phyloP scores from a whole-genome alignment of 169 alveolate species.

The Cryptosporidium bovis region DNA sequence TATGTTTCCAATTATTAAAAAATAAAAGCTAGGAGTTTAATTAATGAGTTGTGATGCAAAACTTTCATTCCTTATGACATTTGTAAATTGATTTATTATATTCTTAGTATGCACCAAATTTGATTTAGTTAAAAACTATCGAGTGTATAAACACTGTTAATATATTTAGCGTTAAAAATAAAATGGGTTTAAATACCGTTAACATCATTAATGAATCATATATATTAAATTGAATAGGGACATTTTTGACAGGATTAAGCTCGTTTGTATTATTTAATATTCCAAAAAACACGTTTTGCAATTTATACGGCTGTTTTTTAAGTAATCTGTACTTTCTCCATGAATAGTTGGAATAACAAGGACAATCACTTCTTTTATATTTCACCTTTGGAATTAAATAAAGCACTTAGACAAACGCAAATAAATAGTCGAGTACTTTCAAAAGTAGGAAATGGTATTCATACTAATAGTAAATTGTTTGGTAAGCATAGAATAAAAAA shows the following conservation, averaged over 20 bases:
- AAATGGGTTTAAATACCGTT: background rate
- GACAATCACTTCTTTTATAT: constrained; percentile 17
- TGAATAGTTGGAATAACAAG: constrained; percentile 21
- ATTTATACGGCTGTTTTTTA: constrained; percentile 32
- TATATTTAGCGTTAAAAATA: background rate
- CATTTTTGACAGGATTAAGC: constrained; percentile 38
- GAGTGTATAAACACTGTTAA: constrained; percentile 58
- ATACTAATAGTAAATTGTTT: background rate
- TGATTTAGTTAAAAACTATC: constrained; percentile 78
- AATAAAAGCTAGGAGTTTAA: too few species aligned
- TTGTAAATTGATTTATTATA: constrained; percentile 18
- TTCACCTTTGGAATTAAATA: constrained; percentile 35
- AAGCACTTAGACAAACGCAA: constrained; percentile 26
- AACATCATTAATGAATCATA: constrained; percentile 1
- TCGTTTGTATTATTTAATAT: constrained; percentile 13
- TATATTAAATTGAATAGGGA: constrained; percentile 5
- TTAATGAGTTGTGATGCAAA: too few species aligned
- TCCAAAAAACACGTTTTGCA: constrained; percentile 32
- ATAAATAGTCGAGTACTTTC: background rate
- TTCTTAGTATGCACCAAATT: constrained; percentile 78
- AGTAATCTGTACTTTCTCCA: constrained; percentile 4
- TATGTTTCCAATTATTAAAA: too few species aligned
- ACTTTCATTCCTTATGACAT: too few species aligned
- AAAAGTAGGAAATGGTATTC: too few species aligned
- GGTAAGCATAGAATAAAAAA: background rate